Conservation (phyloP, 23 red algal genomes). For the Pyropia haitanensis region DNA sequence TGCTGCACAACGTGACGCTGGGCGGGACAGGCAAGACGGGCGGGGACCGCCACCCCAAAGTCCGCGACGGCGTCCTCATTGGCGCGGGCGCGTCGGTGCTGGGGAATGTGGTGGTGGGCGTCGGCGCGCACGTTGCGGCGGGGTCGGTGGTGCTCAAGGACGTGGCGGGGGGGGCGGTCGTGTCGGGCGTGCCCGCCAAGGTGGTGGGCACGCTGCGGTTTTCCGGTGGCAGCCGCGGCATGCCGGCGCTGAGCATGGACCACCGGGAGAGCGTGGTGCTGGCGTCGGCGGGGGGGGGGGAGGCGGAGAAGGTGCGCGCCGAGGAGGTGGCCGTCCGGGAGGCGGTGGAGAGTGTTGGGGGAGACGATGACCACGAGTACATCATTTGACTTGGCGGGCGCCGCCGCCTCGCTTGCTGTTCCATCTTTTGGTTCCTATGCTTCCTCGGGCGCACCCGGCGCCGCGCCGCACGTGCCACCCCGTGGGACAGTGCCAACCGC, state of each 20-base stretch:
- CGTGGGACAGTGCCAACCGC: too few relatives aligned
- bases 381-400: too few relatives aligned
- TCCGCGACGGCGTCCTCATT: slow-evolving; percentile 87
- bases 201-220: slow-evolving; percentile 60
- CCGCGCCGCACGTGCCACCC: too few relatives aligned
- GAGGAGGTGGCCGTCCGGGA: too few relatives aligned
- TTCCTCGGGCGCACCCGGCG: too few relatives aligned
- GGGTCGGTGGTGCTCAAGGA: slow-evolving; percentile 91
- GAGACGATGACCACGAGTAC: too few relatives aligned
- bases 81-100: slow-evolving; percentile 91
- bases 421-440: too few relatives aligned
- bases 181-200: slow-evolving; percentile 92
- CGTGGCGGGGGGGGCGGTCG: slow-evolving; percentile 76
- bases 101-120: slow-evolving; percentile 86
- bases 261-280: slow-evolving; percentile 37
- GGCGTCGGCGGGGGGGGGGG: too few relatives aligned
- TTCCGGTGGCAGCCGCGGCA: slow-evolving; percentile 16
- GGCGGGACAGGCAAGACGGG: slow-evolving; percentile 93
- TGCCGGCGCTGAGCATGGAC: slow-evolving; percentile 61
- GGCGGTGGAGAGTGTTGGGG: too few relatives aligned
- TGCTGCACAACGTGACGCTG: slow-evolving; percentile 98
- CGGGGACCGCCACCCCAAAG: slow-evolving; percentile 94
- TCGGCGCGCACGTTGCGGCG: slow-evolving; percentile 77
- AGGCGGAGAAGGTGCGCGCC: too few relatives aligned
- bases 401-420: too few relatives aligned